A percentile compares a stretch with the other conserved stretches of the same genome.
Evolutionary conservation across 2,329 filamentous ascomycete genomes (phyloP).

Genomic region (Decorospora gaudefroyi): DNA sequence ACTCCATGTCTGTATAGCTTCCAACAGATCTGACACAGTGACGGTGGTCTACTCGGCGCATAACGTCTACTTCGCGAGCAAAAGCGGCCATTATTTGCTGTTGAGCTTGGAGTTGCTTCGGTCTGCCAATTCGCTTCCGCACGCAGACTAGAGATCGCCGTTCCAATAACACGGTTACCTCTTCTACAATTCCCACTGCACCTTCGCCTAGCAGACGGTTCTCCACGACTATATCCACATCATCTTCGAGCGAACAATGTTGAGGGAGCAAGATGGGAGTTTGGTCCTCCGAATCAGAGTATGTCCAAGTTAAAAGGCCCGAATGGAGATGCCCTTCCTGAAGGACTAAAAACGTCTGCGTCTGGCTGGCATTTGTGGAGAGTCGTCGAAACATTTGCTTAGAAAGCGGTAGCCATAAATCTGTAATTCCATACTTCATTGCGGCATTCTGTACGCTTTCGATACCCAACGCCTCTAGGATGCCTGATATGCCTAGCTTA

Average conservation of each 20-base stretch:
- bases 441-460: not conserved
- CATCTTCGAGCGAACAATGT: not conserved
- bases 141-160: not conserved
- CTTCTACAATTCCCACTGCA: not conserved
- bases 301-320: not conserved
- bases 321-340: not conserved
- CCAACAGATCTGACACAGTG: not conserved
- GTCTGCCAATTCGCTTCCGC: not conserved
- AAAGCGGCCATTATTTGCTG: not conserved
- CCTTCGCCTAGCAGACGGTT: not conserved
- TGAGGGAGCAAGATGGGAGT: not conserved
- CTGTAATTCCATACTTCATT: not conserved
- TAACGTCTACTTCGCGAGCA: not conserved
- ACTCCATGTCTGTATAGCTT: not conserved
- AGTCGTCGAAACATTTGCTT: not conserved
- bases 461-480: not conserved
- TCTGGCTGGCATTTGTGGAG: not conserved
- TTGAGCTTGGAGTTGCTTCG: not conserved
- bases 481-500: too few species aligned
- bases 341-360: not conserved
- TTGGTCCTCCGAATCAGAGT: rapidly evolving
- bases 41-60: not conserved
- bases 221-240: not conserved
- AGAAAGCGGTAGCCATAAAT: not conserved
- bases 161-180: not conserved